These are phyloP conservation scores for Neurospora sp. DNA, from an alignment of 495 filamentous ascomycete species.

Conservation along the genomic window DNA sequence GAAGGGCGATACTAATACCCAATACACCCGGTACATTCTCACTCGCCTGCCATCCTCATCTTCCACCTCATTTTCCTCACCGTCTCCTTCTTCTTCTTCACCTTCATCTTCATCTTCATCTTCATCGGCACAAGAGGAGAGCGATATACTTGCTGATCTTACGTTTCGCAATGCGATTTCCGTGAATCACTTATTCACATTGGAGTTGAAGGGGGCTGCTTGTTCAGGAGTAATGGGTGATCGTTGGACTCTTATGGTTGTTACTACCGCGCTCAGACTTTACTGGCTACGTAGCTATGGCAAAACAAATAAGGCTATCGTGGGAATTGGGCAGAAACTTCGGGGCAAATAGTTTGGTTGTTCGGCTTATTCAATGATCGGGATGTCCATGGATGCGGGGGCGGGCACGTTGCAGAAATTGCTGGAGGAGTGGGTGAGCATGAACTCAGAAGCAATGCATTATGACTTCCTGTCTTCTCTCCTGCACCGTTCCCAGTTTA, in stretches of 20 bases:
- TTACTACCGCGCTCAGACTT: constrained; percentile 4
- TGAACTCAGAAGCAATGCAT: too few species aligned
- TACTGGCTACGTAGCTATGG: constrained; percentile 1
- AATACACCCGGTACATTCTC: neutral
- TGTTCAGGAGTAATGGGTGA: constrained; percentile 5
- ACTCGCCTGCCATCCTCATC: neutral
- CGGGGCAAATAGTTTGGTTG: neutral
- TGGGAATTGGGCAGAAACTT: neutral
- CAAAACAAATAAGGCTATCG: constrained; percentile 4
- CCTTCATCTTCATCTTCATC: too few species aligned
- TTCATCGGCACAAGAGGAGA: neutral
- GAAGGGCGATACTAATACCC: neutral
- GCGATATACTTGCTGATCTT: constrained; percentile 1
- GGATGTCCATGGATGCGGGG: too few species aligned
- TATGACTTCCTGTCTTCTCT: too few species aligned
- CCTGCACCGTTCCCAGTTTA: too few species aligned
- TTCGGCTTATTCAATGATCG: too few species aligned
- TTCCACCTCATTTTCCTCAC: neutral
- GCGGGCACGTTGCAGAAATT: too few species aligned
- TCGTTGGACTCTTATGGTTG: constrained; percentile 9
- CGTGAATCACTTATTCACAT: neutral
- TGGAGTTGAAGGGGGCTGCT: constrained; percentile 8
- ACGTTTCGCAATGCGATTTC: neutral
- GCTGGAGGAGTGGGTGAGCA: too few species aligned
- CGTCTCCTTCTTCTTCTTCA: too few species aligned